Evolutionary conservation across 2,329 filamentous ascomycete genomes (phyloP).

Genomic region (Phoma sp.): DNA sequence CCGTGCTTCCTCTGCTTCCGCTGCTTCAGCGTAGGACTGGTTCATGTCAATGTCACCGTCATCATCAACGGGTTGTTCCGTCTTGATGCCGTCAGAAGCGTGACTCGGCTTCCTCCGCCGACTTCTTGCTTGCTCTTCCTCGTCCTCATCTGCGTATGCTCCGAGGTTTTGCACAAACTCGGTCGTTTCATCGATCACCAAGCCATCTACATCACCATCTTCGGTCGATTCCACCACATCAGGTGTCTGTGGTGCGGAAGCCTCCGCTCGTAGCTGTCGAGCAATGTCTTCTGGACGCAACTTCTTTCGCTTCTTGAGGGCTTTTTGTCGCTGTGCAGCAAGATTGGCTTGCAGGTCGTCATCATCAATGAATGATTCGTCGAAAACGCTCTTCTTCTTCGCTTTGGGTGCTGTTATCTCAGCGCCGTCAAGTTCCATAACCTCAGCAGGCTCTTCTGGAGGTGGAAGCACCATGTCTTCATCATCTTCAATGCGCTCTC

Average conservation of each 20-base stretch:
- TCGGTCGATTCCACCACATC: constrained; percentile 66
- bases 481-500: constrained; percentile 60
- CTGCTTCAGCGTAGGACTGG: constrained; percentile 60
- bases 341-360: constrained; percentile 90
- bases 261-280: constrained; percentile 74
- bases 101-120: constrained; percentile 52
- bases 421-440: constrained; percentile 77
- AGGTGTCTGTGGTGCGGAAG: constrained; percentile 55
- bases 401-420: constrained; percentile 36
- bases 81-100: constrained; percentile 32
- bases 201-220: constrained; percentile 65
- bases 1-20: constrained; percentile 57
- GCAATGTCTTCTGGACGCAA: constrained; percentile 86
- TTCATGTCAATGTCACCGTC: constrained; percentile 64
- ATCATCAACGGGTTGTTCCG: constrained; percentile 51
- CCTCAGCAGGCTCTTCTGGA: constrained; percentile 39
- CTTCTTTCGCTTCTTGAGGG: constrained; percentile 91
- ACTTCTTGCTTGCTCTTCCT: constrained; percentile 55
- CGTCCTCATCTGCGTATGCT: constrained; percentile 42
- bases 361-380: constrained; percentile 82
- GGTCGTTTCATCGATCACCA: constrained; percentile 95
- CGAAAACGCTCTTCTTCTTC: constrained; percentile 71
- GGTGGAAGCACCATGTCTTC: constrained; percentile 61
- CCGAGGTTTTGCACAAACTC: constrained; percentile 91
- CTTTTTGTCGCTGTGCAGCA: constrained; percentile 80